Base-by-base conservation (phyloP, 768 basidiomycete species). In the Saitozyma sp. region DNA sequence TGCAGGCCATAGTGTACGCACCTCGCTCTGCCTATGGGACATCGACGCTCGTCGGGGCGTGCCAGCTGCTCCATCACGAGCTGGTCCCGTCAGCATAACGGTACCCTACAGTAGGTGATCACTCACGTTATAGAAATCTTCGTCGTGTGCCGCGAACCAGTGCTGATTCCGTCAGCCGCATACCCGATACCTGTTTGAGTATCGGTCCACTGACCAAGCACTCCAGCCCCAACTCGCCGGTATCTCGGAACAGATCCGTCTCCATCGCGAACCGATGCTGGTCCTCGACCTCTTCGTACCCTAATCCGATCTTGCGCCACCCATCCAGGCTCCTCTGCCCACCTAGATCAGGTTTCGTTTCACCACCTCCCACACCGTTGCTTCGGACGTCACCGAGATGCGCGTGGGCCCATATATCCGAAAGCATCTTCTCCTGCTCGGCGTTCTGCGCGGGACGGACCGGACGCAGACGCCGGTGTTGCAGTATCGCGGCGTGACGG, bases 11-110 rank as follows among this genome's bases (percentile, higher is more conserved):
- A 17, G 29, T 3, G 9, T 2, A 45, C 60, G 9, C 37, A 73
- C 74, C 74, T 76, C 2, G 74, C 71, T 59, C 51, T 56, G 8
- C 74, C 74, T 4, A 76, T 62, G 1, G 74, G 68, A 65, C 74
- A 76, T 19, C 70, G 48, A n/a, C 67, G 46, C n/a, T 67, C 69
- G 0, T 41, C 29, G 6, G 59, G 45, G n/a, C 58, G 60, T 14
- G 69, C 74, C 50, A 64, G 60, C 41, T 73, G 71, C 57, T 75
- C 74, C 52, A 71, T 65, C 54, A 75, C 61, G 9, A 69, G 50
- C 74, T 75, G 29, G 20, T 17, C 29, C 1, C 14, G 14, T 71
- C 56, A 69, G 66, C 46, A 50, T 43, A n/a, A 39, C 6, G n/a
- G n/a, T n/a, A 41, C 13, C 49, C 9, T n/a, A 8, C 6, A 39